Evolutionary conservation across 768 basidiomycete genomes (phyloP).

Genomic region (Tricholoma terreum): DNA sequence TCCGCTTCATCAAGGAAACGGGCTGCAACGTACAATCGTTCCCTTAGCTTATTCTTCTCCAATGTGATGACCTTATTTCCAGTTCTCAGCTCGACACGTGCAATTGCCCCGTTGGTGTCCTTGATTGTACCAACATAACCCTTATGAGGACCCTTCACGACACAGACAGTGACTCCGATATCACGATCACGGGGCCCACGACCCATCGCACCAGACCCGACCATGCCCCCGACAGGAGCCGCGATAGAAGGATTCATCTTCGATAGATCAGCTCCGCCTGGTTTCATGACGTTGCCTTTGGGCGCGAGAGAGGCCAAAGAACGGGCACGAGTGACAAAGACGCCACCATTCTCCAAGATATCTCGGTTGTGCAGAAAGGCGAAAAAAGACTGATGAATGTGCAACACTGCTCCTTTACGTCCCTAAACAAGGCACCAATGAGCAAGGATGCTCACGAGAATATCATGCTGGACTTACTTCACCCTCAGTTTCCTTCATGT

Average conservation of each 20-base stretch:
- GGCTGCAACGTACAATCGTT: constrained; percentile 58
- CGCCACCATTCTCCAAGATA: constrained; percentile 84
- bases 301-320: constrained; percentile 83
- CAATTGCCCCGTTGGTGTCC: constrained; percentile 85
- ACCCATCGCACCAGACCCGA: constrained; percentile 72
- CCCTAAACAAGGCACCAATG: constrained; percentile 38
- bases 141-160: constrained; percentile 87
- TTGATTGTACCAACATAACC: constrained; percentile 91
- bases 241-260: constrained; percentile 88
- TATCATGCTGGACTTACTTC: constrained; percentile 52
- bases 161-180: constrained; percentile 73
- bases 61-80: constrained; percentile 85
- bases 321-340: constrained; percentile 89
- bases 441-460: neutral
- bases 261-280: constrained; percentile 64
- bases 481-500: constrained; percentile 88
- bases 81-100: constrained; percentile 89
- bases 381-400: constrained; percentile 91
- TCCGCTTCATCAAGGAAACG: neutral
- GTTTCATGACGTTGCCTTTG: constrained; percentile 69
- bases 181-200: constrained; percentile 81
- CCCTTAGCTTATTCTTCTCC: constrained; percentile 73
- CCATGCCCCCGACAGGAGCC: constrained; percentile 68
- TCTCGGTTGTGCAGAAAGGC: constrained; percentile 95
- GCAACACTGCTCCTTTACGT: constrained; percentile 87